A percentile compares a stretch with the other conserved stretches of the same genome.
phyloP scores from a whole-genome alignment of 208 protist genomes.

The Willaertia magna region DNA sequence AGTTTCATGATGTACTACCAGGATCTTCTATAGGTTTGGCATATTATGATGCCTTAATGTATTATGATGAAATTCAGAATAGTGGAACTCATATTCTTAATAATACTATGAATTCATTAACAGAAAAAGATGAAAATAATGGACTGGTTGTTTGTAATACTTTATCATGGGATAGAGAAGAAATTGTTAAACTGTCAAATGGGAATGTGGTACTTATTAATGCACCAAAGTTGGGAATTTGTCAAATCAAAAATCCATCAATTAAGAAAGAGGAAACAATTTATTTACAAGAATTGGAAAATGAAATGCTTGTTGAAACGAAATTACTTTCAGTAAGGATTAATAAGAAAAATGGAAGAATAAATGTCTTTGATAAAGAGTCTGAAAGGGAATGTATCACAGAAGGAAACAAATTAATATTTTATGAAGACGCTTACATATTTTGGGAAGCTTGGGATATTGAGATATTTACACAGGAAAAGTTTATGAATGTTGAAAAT shows the following conservation, averaged over 20 bases:
- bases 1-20: conserved; percentile 51
- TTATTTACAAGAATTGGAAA: background rate
- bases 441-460: conserved; percentile 48
- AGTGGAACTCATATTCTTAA: background rate
- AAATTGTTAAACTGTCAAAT: background rate
- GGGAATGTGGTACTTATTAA: too few species aligned
- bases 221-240: background rate
- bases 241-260: background rate
- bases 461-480: conserved; percentile 23
- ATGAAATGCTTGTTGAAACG: background rate
- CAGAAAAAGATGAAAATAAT: background rate
- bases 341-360: background rate
- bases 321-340: background rate
- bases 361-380: background rate
- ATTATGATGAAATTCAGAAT: conserved; percentile 11
- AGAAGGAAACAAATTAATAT: conserved; percentile 28
- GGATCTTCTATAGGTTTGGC: conserved; percentile 20
- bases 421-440: conserved; percentile 35
- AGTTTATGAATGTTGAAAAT: background rate
- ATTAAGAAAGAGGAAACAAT: background rate
- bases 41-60: conserved; percentile 14
- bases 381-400: background rate
- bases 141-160: background rate
- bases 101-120: background rate
- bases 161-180: background rate